Percentiles rank a stretch among this genome's conserved stretches.
Conservation (phyloP, 441 rosid genomes). For the Erodium texanum region DNA sequence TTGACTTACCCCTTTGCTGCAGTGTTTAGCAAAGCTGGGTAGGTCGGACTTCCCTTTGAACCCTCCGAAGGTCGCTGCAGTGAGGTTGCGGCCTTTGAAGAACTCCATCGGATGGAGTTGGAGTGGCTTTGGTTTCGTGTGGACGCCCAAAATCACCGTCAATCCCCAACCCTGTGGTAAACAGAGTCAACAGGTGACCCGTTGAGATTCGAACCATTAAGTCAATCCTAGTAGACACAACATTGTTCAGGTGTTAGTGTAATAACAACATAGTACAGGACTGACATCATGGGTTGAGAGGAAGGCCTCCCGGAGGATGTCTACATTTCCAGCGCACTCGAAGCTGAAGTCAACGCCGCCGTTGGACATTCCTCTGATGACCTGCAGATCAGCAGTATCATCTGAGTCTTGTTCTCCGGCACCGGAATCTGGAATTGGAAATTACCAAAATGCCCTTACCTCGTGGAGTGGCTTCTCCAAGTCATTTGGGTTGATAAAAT, state of each 20-base stretch:
- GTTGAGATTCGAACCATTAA: too few species aligned
- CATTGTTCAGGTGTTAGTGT: too few species aligned
- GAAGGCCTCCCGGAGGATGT: constrained; percentile 36
- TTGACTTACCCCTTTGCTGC: constrained; percentile 20
- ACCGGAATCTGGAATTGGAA: too few species aligned
- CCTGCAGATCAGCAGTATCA: constrained; percentile 16
- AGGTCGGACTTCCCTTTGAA: constrained; percentile 34
- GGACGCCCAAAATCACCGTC: constrained; percentile 30
- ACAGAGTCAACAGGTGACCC: too few species aligned
- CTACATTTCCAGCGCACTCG: constrained; percentile 29
- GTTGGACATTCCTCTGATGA: constrained; percentile 25
- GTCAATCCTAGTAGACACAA: too few species aligned
- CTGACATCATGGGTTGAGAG: constrained; percentile 30
- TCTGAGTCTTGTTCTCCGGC: too few species aligned
- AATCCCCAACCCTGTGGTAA: constrained; percentile 33
- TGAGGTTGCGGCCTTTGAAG: constrained; percentile 29
- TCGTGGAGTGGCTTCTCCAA: constrained; percentile 24
- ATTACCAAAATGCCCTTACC: constrained; percentile 14
- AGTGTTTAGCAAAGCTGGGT: constrained; percentile 25
- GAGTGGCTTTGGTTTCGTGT: constrained; percentile 22
- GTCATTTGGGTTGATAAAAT: constrained; percentile 30
- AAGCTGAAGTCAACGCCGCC: constrained; percentile 40
- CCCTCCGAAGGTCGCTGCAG: constrained; percentile 26
- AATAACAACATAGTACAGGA: background rate
- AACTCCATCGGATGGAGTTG: constrained; percentile 42